Percentiles rank a stretch among this genome's conserved stretches.
These are phyloP conservation scores for Poterioochromonas sp. DNA, from an alignment of 352 stramenopile genomes.

Conservation along the genomic window DNA sequence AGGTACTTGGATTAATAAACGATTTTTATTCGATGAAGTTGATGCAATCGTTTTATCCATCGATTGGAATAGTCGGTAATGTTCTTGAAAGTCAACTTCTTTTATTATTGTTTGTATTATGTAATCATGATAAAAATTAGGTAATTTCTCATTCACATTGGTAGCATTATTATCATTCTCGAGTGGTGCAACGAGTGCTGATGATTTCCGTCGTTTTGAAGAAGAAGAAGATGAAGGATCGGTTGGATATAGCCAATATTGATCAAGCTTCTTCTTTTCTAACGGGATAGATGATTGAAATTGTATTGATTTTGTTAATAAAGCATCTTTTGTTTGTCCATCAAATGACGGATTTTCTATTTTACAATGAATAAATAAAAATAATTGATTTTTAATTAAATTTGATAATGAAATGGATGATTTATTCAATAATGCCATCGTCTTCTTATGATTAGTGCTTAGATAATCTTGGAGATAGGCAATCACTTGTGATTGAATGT, in stretches of 20 bases:
- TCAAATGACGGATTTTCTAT: conserved; percentile 99
- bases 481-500: conserved; percentile 82
- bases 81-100: conserved; percentile 90
- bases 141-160: conserved; percentile 66
- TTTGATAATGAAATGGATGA: too few relatives aligned
- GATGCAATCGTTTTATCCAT: too few relatives aligned
- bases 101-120: too few relatives aligned
- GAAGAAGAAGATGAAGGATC: too few relatives aligned
- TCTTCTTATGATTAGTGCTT: conserved; percentile 81
- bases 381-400: conserved; percentile 94
- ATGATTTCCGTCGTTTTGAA: too few relatives aligned
- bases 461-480: conserved; percentile 48
- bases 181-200: conserved; percentile 64
- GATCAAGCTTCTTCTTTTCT: too few relatives aligned
- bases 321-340: conserved; percentile 97
- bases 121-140: conserved; percentile 60
- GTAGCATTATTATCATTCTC: conserved; percentile 88
- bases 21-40: conserved; percentile 58
- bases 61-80: conserved; percentile 76
- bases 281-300: too few relatives aligned
- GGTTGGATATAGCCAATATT: too few relatives aligned
- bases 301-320: conserved; percentile 71
- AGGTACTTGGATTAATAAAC: conserved; percentile 74
- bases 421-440: too few relatives aligned
- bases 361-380: conserved; percentile 94